Percentiles rank a stretch among this genome's conserved stretches.
phyloP scores from a whole-genome alignment of 2,329 filamentous ascomycete genomes.

The Pseudocercospora eumusae region DNA sequence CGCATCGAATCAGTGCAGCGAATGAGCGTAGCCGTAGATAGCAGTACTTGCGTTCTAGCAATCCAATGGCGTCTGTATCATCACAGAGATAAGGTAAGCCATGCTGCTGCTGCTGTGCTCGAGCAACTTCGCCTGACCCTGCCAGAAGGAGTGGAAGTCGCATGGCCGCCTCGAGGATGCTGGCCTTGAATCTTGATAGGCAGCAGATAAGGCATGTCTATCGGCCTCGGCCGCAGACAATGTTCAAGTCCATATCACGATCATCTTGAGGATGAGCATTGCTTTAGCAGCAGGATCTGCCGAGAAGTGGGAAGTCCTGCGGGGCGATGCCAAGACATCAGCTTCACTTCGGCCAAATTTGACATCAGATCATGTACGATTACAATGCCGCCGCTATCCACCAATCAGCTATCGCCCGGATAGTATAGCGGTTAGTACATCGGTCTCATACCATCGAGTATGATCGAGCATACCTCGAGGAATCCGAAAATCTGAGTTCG shows the following conservation, averaged over 20 bases:
- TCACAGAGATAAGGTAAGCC: not conserved
- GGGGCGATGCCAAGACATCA: too few relatives aligned
- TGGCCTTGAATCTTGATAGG: not conserved
- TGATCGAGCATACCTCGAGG: not conserved
- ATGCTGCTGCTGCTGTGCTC: too few relatives aligned
- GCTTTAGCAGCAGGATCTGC: too few relatives aligned
- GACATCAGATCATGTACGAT: not conserved
- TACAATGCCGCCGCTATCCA: not conserved
- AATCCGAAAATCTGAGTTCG: constrained; percentile 10
- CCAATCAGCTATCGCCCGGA: constrained; percentile 2
- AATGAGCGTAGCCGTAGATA: not conserved
- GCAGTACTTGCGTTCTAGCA: not conserved
- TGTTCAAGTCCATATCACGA: too few relatives aligned
- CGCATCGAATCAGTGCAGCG: not conserved
- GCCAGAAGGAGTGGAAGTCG: too few relatives aligned
- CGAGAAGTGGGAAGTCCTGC: too few relatives aligned
- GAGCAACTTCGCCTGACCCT: too few relatives aligned
- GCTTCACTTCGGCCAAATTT: too few relatives aligned
- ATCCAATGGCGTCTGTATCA: not conserved
- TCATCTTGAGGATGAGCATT: too few relatives aligned
- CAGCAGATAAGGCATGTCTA: not conserved
- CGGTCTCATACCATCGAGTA: constrained; percentile 3
- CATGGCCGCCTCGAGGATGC: too few relatives aligned
- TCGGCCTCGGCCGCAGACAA: not conserved
- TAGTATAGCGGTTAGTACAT: constrained; percentile 14